phyloP scores from a whole-genome alignment of 371 early-diverging fungal species.

The Rhizopus stolonifer region DNA sequence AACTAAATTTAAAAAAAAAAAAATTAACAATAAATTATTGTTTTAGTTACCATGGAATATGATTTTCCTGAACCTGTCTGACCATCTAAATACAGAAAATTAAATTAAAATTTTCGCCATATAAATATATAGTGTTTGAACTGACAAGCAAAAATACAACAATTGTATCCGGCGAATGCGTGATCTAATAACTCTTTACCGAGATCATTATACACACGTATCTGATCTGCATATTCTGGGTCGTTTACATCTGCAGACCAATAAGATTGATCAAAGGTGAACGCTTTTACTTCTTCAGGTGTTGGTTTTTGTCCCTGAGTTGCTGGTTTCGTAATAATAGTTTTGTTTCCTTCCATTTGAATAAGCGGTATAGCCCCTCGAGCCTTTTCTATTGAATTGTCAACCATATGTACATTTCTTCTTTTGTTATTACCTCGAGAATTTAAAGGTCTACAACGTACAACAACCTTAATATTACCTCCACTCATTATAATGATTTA shows the following conservation, averaged over 20 bases:
- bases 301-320: slow-evolving; percentile 19
- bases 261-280: slow-evolving; percentile 79
- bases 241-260: slow-evolving; percentile 68
- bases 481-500: slow-evolving; percentile 12
- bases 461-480: slow-evolving; percentile 71
- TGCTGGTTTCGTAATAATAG: slow-evolving; percentile 55
- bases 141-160: slow-evolving; percentile 79
- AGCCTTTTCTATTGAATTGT: slow-evolving; percentile 55
- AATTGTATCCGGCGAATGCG: slow-evolving; percentile 80
- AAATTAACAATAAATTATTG: neutral
- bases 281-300: slow-evolving; percentile 48
- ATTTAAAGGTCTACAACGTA: slow-evolving; percentile 71
- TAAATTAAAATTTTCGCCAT: slow-evolving; percentile 5
- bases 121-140: neutral
- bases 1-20: neutral
- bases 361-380: slow-evolving; percentile 56
- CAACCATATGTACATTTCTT: too few species aligned
- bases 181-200: slow-evolving; percentile 77
- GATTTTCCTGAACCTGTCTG: slow-evolving; percentile 83
- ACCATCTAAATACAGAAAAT: slow-evolving; percentile 56
- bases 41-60: slow-evolving; percentile 57
- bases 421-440: slow-evolving; percentile 63
- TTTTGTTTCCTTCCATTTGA: slow-evolving; percentile 65
- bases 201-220: slow-evolving; percentile 67
- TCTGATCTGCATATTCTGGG: slow-evolving; percentile 68